Evolutionary conservation across 305 asterid genomes (phyloP).

Genomic region (Coffea humblotiana): DNA sequence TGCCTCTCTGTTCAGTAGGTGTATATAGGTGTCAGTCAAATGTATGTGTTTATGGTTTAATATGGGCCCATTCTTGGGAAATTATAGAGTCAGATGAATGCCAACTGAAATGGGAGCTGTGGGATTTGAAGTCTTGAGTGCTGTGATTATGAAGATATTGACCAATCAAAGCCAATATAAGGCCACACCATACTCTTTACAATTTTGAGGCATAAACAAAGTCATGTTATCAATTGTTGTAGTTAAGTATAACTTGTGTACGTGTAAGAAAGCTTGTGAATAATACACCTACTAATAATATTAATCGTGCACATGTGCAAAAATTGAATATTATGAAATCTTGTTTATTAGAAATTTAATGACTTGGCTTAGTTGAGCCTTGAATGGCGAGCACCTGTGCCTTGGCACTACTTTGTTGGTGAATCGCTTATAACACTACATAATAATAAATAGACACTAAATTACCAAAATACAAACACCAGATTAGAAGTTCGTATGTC

Average conservation of each 20-base stretch:
- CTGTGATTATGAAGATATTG: not conserved
- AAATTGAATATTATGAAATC: not conserved
- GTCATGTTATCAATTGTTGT: not conserved
- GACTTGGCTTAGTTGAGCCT: not conserved
- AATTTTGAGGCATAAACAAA: not conserved
- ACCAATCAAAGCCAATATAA: not conserved
- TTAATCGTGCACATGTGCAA: not conserved
- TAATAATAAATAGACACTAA: no score
- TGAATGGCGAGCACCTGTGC: not conserved
- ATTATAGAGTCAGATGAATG: not conserved
- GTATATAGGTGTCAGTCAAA: not conserved
- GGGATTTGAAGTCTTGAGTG: not conserved
- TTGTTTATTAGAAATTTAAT: not conserved
- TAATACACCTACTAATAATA: not conserved
- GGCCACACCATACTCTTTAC: not conserved
- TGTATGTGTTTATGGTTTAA: not conserved
- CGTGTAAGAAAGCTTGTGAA: not conserved
- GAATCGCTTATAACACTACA: no score
- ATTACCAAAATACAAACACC: no score
- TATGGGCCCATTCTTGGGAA: not conserved
- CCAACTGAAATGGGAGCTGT: not conserved
- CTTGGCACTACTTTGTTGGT: not conserved
- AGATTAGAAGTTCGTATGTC: no score
- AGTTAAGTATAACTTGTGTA: not conserved
- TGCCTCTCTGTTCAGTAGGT: constrained; percentile 5